Percentiles rank a stretch among this genome's conserved stretches.
Evolutionary conservation across 2,329 filamentous ascomycete species (phyloP).

Genomic region (Stachybotrys chlorohalonatus): DNA sequence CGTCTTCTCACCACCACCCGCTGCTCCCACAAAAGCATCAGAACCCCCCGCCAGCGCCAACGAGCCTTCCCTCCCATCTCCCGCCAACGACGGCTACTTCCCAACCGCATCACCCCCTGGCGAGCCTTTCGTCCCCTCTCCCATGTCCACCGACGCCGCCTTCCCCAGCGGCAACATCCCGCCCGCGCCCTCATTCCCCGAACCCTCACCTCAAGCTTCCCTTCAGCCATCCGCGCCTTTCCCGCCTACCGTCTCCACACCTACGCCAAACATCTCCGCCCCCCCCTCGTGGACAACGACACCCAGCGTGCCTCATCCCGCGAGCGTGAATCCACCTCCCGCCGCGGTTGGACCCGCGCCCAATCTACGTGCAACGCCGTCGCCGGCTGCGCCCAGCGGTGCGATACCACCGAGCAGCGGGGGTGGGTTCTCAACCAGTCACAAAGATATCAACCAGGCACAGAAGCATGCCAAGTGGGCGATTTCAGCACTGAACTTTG

Average conservation of each 20-base stretch:
- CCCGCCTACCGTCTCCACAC: constrained; percentile 11
- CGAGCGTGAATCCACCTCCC: constrained; percentile 11
- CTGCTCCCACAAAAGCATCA: constrained; percentile 5
- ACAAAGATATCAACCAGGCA: constrained; percentile 62
- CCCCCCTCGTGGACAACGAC: constrained; percentile 12
- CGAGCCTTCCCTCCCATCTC: constrained; percentile 12
- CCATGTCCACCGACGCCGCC: constrained; percentile 20
- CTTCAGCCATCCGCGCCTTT: constrained; percentile 8
- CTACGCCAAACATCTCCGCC: constrained; percentile 9
- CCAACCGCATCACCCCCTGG: constrained; percentile 12
- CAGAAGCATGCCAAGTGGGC: constrained; percentile 98
- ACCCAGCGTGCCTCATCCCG: constrained; percentile 11
- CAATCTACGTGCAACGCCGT: constrained; percentile 4
- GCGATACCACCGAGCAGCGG: constrained; percentile 1
- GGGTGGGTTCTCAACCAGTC: constrained; percentile 10
- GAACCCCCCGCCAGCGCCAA: neutral
- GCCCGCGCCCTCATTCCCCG: constrained; percentile 3
- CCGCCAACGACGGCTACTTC: constrained; percentile 22
- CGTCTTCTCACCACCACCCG: constrained; percentile 7
- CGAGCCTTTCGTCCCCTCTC: constrained; percentile 24
- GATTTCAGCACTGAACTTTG: constrained; percentile 92
- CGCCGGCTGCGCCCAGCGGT: constrained; percentile 3
- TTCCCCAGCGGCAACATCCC: constrained; percentile 10
- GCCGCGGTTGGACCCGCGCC: constrained; percentile 5
- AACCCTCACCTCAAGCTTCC: constrained; percentile 4